A percentile compares a stretch with the other conserved stretches of the same genome.
Evolutionary conservation across 2,329 filamentous ascomycete species (phyloP).

Genomic region (Metarhizium robertsii): DNA sequence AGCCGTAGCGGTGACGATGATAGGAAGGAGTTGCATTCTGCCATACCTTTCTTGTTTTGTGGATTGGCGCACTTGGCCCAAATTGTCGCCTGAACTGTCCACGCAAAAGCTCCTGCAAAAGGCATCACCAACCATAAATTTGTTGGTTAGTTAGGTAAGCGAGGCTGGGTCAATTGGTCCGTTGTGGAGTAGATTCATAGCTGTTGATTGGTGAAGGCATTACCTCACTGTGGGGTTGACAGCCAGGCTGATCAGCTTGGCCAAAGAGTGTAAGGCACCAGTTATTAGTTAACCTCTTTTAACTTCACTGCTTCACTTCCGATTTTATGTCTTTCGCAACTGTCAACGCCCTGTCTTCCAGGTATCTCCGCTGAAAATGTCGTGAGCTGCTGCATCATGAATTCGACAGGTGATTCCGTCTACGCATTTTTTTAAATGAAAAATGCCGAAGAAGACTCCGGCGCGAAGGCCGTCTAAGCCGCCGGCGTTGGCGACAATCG

Average conservation of each 20-base stretch:
- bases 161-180: slow-evolving; percentile 12
- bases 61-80: neutral
- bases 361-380: neutral
- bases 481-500: neutral
- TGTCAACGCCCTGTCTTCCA: neutral
- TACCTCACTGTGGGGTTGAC: slow-evolving; percentile 7
- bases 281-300: neutral
- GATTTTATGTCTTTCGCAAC: neutral
- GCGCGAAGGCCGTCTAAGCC: neutral
- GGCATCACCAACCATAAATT: slow-evolving; percentile 15
- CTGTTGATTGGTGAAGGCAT: neutral
- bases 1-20: neutral
- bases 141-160: slow-evolving; percentile 23
- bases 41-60: neutral
- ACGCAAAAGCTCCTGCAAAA: slow-evolving; percentile 6
- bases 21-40: neutral
- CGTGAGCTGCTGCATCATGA: neutral
- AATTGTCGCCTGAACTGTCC: slow-evolving; percentile 4
- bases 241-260: slow-evolving; percentile 12
- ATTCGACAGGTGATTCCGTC: neutral
- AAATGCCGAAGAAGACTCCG: slow-evolving; percentile 5
- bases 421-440: neutral
- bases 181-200: slow-evolving; percentile 7
- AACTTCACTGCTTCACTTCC: neutral
- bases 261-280: neutral